Evolutionary conservation across 2,329 filamentous ascomycete genomes (phyloP).

Genomic region (Graphiopsis chlorocephala): DNA sequence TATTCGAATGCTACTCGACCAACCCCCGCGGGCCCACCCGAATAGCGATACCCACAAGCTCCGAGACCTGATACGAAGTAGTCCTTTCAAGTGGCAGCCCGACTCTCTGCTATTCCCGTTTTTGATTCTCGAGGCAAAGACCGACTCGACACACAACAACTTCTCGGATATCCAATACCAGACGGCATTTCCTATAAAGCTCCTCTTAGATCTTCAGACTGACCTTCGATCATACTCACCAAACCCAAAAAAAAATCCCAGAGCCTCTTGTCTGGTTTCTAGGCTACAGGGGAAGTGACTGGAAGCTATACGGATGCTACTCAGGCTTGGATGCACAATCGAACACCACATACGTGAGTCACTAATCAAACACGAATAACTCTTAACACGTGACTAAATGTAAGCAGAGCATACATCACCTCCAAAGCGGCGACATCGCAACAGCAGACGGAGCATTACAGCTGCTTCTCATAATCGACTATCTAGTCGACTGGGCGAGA

Average conservation of each 20-base stretch:
- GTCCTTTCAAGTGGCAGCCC: background rate
- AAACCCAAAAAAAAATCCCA: no score
- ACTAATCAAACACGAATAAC: background rate
- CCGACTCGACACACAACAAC: background rate
- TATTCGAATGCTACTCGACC: background rate
- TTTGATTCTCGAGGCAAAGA: background rate
- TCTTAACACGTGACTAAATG: background rate
- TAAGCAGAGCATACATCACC: conserved; percentile 4
- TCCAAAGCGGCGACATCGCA: conserved; percentile 7
- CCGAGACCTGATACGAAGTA: background rate
- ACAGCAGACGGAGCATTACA: conserved; percentile 28
- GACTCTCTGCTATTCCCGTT: background rate
- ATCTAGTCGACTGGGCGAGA: conserved; percentile 34
- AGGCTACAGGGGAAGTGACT: background rate
- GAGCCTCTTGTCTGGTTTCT: background rate
- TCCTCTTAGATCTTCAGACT: background rate
- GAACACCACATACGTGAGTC: background rate
- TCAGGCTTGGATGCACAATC: background rate
- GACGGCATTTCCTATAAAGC: background rate
- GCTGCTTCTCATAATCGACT: conserved; percentile 33
- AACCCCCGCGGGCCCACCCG: background rate
- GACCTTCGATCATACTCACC: no score
- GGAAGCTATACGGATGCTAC: conserved; percentile 12
- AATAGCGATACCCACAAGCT: background rate
- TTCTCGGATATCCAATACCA: background rate